Conservation (phyloP, 768 basidiomycete genomes). For the Lactifluus hygrophoroides region DNA sequence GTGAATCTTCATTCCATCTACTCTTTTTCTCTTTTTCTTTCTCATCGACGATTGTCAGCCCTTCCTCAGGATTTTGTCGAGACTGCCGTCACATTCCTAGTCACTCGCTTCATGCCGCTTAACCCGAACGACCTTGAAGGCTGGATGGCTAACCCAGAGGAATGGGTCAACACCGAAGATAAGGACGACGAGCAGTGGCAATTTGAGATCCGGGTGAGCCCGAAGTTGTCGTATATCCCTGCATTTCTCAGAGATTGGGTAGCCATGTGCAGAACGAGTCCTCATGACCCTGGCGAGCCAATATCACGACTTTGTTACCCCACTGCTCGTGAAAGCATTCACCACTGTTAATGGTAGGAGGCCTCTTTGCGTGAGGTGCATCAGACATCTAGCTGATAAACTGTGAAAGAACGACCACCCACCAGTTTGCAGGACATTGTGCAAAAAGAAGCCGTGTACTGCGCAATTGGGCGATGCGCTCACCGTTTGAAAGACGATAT, state of each 20-base stretch:
- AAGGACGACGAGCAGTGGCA: conserved; percentile 90
- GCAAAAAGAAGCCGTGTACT: conserved; percentile 82
- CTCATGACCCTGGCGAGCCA: conserved; percentile 69
- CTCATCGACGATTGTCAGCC: conserved; percentile 31
- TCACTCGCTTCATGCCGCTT: conserved; percentile 80
- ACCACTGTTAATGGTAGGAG: conserved; percentile 50
- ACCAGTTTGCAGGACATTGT: conserved; percentile 50
- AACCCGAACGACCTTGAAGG: conserved; percentile 71
- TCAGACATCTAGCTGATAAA: background rate
- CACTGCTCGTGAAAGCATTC: conserved; percentile 54
- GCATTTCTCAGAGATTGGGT: background rate
- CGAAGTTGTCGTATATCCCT: conserved; percentile 22
- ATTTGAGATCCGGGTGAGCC: conserved; percentile 72
- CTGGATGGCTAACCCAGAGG: conserved; percentile 87
- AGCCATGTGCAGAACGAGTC: conserved; percentile 95
- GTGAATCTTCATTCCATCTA: conserved; percentile 29
- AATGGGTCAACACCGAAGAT: conserved; percentile 88
- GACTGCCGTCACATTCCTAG: conserved; percentile 63
- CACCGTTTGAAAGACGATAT: conserved; percentile 50
- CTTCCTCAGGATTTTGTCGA: conserved; percentile 64
- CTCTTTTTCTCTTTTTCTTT: background rate
- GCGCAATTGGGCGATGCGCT: conserved; percentile 81
- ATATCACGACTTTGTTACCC: conserved; percentile 60
- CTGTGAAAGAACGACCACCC: conserved; percentile 35
- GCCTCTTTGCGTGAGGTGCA: background rate